Conservation (phyloP, 2,329 filamentous ascomycete species). For the Clathrospora elynae region DNA sequence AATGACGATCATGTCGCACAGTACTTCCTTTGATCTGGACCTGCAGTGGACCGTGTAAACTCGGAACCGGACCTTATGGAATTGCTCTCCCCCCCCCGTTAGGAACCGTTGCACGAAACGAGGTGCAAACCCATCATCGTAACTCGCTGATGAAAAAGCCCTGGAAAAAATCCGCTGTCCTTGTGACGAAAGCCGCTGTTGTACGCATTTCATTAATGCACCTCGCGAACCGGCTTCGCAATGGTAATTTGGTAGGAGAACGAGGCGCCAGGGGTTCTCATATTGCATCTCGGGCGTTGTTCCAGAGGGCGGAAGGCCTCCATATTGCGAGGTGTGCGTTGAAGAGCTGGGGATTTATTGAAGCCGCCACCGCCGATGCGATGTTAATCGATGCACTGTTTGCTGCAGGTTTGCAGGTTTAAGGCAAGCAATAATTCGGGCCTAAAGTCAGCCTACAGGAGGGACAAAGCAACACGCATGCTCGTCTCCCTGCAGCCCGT, state of each 20-base stretch:
- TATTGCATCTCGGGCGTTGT: constrained; percentile 27
- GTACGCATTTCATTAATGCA: constrained; percentile 45
- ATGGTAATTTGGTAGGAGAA: constrained; percentile 30
- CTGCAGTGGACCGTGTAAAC: too few relatives aligned
- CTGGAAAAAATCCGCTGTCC: constrained; percentile 25
- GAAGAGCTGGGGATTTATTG: background rate
- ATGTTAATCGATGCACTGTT: constrained; percentile 1
- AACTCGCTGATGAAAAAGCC: constrained; percentile 1
- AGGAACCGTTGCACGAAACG: constrained; percentile 13
- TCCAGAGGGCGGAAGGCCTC: constrained; percentile 27
- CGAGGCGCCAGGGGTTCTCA: constrained; percentile 33
- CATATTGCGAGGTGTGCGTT: constrained; percentile 20
- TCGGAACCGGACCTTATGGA: too few relatives aligned
- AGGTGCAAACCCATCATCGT: constrained; percentile 11
- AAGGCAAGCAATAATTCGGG: too few relatives aligned
- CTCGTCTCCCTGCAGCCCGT: constrained; percentile 24
- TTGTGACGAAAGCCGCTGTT: constrained; percentile 21
- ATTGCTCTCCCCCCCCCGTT: constrained; percentile 2
- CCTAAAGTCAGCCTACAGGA: too few relatives aligned
- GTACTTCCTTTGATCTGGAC: too few relatives aligned
- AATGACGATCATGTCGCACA: too few relatives aligned
- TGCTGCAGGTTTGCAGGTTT: too few relatives aligned
- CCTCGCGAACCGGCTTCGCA: constrained; percentile 39
- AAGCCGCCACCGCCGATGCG: constrained; percentile 3
- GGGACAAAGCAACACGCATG: constrained; percentile 17